These are phyloP conservation scores for Phytopythium oedochilum DNA, from an alignment of 352 stramenopile genomes.

Conservation along the genomic window DNA sequence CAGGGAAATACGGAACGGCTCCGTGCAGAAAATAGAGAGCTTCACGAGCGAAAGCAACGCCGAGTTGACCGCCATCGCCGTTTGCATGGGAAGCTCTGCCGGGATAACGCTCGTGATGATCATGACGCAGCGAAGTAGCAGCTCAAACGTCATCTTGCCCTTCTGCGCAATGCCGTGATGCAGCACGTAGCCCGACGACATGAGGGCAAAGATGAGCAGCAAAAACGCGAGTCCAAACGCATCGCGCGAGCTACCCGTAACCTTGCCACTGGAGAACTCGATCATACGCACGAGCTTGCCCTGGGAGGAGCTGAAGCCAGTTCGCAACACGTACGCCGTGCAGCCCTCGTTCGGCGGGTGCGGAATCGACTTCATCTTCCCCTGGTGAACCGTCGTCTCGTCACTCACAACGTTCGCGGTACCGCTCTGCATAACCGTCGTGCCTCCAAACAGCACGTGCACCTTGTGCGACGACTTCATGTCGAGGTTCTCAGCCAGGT, in stretches of 20 bases:
- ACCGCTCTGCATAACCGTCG: conserved; percentile 87
- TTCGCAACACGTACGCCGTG: conserved; percentile 94
- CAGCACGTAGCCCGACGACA: conserved; percentile 94
- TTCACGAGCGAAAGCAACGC: conserved; percentile 94
- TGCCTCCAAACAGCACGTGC: conserved; percentile 92
- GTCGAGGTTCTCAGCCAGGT: conserved; percentile 66
- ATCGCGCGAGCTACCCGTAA: conserved; percentile 93
- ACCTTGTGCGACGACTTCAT: conserved; percentile 89
- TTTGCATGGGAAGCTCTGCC: conserved; percentile 98
- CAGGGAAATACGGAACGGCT: conserved; percentile 97
- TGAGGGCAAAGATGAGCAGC: conserved; percentile 96
- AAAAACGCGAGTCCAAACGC: conserved; percentile 95
- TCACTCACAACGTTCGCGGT: conserved; percentile 28
- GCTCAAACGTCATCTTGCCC: conserved; percentile 93
- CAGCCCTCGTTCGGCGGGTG: conserved; percentile 88
- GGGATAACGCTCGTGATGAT: conserved; percentile 99
- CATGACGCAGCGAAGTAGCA: conserved; percentile 97
- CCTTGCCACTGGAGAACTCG: conserved; percentile 96
- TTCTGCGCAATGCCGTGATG: conserved; percentile 81
- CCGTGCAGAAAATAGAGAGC: conserved; percentile 96
- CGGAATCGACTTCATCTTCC: conserved; percentile 40
- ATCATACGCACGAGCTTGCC: conserved; percentile 98
- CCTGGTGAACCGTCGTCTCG: background rate
- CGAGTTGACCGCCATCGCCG: conserved; percentile 96
- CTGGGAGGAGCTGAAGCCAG: conserved; percentile 97